Percentiles rank a stretch among this genome's conserved stretches.
Evolutionary conservation across 108 stramenopile genomes (phyloP).

Genomic region (Skeletonema marinoi): DNA sequence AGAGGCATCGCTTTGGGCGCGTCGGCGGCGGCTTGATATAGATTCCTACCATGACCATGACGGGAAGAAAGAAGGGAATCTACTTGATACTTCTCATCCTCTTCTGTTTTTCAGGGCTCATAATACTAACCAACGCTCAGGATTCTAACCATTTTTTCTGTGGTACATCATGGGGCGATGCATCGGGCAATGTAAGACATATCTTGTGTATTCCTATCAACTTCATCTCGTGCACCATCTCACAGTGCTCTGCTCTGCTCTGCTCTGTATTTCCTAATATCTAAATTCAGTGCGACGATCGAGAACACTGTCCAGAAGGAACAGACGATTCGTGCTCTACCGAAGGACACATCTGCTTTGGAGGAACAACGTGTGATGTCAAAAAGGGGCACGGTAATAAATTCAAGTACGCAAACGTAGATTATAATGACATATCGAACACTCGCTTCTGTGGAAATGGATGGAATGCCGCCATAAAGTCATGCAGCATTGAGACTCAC

Average conservation of each 20-base stretch:
- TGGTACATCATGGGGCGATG: conserved; percentile 28
- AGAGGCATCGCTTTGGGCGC: no score
- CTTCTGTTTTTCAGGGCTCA: neutral
- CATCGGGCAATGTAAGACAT: neutral
- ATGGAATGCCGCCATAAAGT: conserved; percentile 28
- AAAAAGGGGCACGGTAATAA: conserved; percentile 23
- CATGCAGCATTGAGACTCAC: conserved; percentile 34
- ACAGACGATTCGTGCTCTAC: conserved; percentile 14
- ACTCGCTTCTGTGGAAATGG: conserved; percentile 23
- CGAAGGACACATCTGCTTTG: conserved; percentile 35
- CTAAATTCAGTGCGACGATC: conserved; percentile 13
- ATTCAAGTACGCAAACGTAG: conserved; percentile 28
- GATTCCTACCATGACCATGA: neutral
- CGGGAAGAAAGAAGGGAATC: neutral
- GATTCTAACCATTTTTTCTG: conserved; percentile 24
- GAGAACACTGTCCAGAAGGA: conserved; percentile 29
- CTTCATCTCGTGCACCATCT: neutral
- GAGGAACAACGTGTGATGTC: conserved; percentile 36
- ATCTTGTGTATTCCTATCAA: neutral
- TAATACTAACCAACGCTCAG: neutral
- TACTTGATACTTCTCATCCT: neutral
- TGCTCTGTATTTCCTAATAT: neutral
- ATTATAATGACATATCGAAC: conserved; percentile 28
- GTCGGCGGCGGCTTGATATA: neutral
- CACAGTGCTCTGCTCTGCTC: neutral